Evolutionary conservation across 2,329 filamentous ascomycete genomes (phyloP), one percentile per base, ranked within the genome.

Genomic region (Cordyceps militaris): DNA sequence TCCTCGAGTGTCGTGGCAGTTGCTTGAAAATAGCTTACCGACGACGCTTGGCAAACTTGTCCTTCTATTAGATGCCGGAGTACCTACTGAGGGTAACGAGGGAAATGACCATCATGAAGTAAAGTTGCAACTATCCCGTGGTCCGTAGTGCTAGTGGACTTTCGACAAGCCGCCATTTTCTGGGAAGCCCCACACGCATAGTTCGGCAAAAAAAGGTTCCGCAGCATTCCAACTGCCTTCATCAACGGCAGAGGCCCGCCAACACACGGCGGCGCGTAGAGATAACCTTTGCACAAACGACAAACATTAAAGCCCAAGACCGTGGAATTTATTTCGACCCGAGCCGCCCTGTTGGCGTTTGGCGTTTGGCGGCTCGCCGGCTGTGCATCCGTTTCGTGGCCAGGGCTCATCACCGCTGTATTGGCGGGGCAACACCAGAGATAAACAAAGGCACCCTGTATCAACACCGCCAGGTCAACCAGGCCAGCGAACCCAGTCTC

Each of bases 361-460:
- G 28, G 55, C 23, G 24, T 30, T 32, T 30, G 19, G 36, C 46
- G 46, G 54, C 54, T 43, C 19, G 14, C 36, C 46, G 38, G 55
- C 38, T 51, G 38, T 7, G 6, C 46, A 44, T 51, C 26, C 28
- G 28, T 44, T 51, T 46, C 43, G 47, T 51, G 55, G n/a, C 34
- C 36, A 43, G 36, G 36, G 53, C 34, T 49, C 24, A 48, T 44
- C 47, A 51, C 55, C 40, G 47, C 38, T 51, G 47, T 16, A 57
- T 57, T 57, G 55, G 55, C 55, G 55, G 55, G 55, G 55, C 55
- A 57, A 57, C 55, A 51, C 28, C 19, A 26, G 10, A 51, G 55
- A 57, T 57, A 57, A 57, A 57, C 55, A 57, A 57, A 57, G 23
- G 38, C 47, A 57, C 55, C 47, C 47, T 44, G 55, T 40, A 50